Base-by-base conservation (phyloP, 371 early-diverging fungal genomes). In the Funneliformis caledonium region DNA sequence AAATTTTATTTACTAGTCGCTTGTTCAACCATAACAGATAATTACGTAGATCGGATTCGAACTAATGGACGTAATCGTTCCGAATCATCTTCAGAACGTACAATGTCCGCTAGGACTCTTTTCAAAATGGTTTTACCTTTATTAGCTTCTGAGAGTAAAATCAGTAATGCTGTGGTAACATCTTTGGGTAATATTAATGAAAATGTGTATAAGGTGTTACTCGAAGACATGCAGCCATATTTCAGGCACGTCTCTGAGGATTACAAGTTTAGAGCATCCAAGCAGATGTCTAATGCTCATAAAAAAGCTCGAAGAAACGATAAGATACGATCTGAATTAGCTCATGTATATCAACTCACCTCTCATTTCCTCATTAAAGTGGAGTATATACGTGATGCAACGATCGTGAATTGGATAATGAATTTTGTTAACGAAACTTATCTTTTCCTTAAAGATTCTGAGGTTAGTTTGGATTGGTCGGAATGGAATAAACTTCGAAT, bases 391-490 rank as follows among this genome's bases (percentile, higher is more conserved):
- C 87, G 86, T 4, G 92, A 95, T 83, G 93, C 93, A 42, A 84
- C 84, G 4, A 74, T 93, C 4, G 88, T 94, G 81, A 84, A 88
- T 11, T 84, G 88, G 33, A 88, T 96, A 11, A 89, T 93, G 78
- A 84, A 86, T 45, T 96, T 91, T 82, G 87, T 95, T 59, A 92
- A 93, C 62, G 95, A 95, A 77, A 94, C 94, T 0, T 86, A 88
- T 50, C 82, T 89, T 6, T 95, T 94, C 59, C 84, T 95, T 80
- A 82, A 88, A 0, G 94, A 94, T 64, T 82, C 89, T 4, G 89
- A 96, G 4, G 92, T 94, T 22, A 93, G 94, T 82, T 82, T 86
- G 14, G 97, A 96, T 48, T 96, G 95, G 94, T 96, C 94, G 94
- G 97, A 96, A 64, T 95, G 93, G 84, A 96, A 95, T 78, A 88